phyloP scores from a whole-genome alignment of 169 alveolate species.

The Ichthyophthirius multifiliis region DNA sequence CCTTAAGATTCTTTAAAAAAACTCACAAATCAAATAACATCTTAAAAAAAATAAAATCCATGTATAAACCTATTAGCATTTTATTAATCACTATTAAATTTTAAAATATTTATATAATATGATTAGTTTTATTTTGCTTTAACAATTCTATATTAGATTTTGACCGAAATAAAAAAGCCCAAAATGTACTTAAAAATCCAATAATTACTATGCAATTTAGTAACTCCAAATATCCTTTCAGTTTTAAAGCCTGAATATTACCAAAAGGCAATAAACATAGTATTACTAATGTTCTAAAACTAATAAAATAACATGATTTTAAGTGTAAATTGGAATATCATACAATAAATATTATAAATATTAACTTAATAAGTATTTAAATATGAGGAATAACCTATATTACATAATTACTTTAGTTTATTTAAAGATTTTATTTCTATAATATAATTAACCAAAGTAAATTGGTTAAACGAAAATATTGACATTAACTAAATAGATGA shows the following conservation, averaged over 20 bases:
- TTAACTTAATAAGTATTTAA: background rate
- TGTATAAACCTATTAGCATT: too few species aligned
- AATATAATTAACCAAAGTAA: background rate
- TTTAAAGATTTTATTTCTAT: background rate
- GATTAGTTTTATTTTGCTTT: too few species aligned
- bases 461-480: background rate
- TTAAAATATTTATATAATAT: too few species aligned
- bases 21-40: too few species aligned
- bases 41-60: too few species aligned
- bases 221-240: background rate
- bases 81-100: too few species aligned
- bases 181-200: background rate
- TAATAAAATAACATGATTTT: background rate
- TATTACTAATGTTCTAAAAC: background rate
- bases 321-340: background rate
- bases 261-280: background rate
- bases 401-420: background rate
- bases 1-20: too few species aligned
- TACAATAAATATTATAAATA: background rate
- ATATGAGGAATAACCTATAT: background rate
- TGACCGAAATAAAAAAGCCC: background rate
- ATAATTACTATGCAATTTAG: background rate
- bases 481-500: background rate
- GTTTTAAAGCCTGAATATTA: background rate
- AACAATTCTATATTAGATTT: too few species aligned